phyloP scores from a whole-genome alignment of 2,329 filamentous ascomycete species.

The Pyricularia pennisetigena region DNA sequence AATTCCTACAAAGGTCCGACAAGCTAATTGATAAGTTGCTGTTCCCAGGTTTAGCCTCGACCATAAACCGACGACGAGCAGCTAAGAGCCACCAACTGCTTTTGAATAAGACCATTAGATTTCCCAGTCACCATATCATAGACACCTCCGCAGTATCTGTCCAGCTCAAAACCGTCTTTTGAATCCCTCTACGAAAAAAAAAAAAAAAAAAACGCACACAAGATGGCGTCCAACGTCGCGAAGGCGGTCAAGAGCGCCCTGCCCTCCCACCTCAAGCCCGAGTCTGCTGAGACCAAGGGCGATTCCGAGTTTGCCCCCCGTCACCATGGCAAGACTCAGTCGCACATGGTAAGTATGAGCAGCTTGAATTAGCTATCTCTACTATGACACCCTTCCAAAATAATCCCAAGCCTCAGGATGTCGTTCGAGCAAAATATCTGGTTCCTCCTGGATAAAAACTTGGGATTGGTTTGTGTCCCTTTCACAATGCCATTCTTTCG shows the following conservation, averaged over 20 bases:
- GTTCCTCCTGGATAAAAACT: not conserved
- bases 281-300: constrained; percentile 28
- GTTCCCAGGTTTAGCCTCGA: not conserved
- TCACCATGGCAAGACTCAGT: constrained; percentile 78
- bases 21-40: not conserved
- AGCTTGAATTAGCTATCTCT: not conserved
- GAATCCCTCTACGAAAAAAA: not conserved
- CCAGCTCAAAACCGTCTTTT: not conserved
- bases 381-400: not conserved
- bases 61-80: not conserved
- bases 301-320: constrained; percentile 46
- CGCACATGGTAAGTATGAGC: constrained; percentile 63
- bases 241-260: constrained; percentile 69
- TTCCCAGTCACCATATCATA: not conserved
- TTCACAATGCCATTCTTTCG: not conserved
- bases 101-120: not conserved
- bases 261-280: constrained; percentile 73
- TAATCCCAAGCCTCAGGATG: not conserved
- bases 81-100: not conserved
- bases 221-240: constrained; percentile 63
- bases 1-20: not conserved
- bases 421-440: not conserved
- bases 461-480: not conserved
- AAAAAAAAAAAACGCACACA: constrained; percentile 17
- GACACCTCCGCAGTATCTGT: not conserved